Percentiles rank a stretch among this genome's conserved stretches.
Evolutionary conservation across 2,329 filamentous ascomycete genomes (phyloP).

Genomic region (Colletotrichum euphorbiae): DNA sequence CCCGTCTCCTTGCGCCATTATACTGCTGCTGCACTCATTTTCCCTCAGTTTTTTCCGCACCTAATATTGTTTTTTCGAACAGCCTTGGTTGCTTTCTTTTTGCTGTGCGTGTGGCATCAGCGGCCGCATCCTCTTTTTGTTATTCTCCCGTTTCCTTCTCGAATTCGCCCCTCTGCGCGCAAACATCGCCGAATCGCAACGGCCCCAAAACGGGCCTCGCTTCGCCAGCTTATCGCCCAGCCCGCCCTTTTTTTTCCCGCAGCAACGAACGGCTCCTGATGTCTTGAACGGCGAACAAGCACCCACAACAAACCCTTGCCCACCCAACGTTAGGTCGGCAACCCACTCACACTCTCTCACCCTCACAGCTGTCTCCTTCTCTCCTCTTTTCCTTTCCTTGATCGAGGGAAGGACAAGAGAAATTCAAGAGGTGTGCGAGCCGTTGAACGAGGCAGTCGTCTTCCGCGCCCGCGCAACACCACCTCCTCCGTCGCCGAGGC

Average conservation of each 20-base stretch:
- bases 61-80: conserved; percentile 9
- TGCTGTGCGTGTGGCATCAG: conserved; percentile 30
- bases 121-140: conserved; percentile 15
- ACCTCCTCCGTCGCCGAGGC: conserved; percentile 34
- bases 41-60: conserved; percentile 1
- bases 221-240: conserved; percentile 30
- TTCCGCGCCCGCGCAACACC: conserved; percentile 30
- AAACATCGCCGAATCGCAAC: conserved; percentile 35
- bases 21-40: conserved; percentile 8
- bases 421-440: conserved; percentile 35
- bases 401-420: conserved; percentile 35
- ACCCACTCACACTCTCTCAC: conserved; percentile 30
- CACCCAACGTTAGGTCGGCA: conserved; percentile 37
- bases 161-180: conserved; percentile 13
- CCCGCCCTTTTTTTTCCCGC: conserved; percentile 34
- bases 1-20: conserved; percentile 26
- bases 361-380: conserved; percentile 10
- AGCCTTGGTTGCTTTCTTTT: conserved; percentile 24
- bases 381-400: conserved; percentile 33
- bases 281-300: conserved; percentile 37
- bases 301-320: conserved; percentile 40
- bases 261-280: conserved; percentile 38
- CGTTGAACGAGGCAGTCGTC: conserved; percentile 37
- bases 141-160: conserved; percentile 10
- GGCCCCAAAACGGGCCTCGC: conserved; percentile 18